Percentiles rank a stretch among this genome's conserved stretches.
These are phyloP conservation scores for Nepenthes gracilis DNA, from an alignment of 148 eudicot genomes.

Conservation along the genomic window DNA sequence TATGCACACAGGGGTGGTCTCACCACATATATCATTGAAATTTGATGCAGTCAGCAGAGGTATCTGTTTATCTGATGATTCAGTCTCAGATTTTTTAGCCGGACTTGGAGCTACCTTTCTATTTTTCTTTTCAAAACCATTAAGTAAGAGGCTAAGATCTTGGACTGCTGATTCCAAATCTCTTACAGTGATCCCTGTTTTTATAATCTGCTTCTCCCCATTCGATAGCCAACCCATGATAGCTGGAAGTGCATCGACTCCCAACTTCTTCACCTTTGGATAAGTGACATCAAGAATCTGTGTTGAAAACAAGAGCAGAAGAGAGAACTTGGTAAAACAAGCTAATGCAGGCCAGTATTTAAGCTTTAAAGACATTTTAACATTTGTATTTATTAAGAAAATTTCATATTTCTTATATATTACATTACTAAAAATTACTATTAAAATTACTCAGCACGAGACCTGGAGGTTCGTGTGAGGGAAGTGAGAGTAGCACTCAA, in stretches of 20 bases:
- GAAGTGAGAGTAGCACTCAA: no score
- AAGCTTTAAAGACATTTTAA: no score
- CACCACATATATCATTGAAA: constrained; percentile 53
- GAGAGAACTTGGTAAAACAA: no score
- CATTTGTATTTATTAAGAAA: no score
- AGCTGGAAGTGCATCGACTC: constrained; percentile 78
- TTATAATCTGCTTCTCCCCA: constrained; percentile 61
- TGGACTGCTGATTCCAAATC: constrained; percentile 74
- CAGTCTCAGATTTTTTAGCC: constrained; percentile 32
- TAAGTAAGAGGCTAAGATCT: constrained; percentile 57
- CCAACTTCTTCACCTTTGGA: constrained; percentile 42
- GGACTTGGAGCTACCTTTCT: constrained; percentile 34
- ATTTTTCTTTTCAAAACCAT: constrained; percentile 67
- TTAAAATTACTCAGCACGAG: no score
- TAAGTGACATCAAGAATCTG: constrained; percentile 71
- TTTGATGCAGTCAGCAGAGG: constrained; percentile 54
- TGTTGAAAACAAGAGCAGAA: no score
- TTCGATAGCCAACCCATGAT: constrained; percentile 81
- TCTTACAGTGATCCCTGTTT: constrained; percentile 66
- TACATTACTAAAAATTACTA: no score
- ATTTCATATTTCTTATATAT: no score
- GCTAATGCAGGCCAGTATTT: no score
- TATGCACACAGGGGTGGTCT: constrained; percentile 67
- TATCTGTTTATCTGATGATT: constrained; percentile 33
- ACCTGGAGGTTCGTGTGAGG: no score